Conservation (phyloP, 2,329 filamentous ascomycete genomes). For the Macrophomina pseudophaseolina region DNA sequence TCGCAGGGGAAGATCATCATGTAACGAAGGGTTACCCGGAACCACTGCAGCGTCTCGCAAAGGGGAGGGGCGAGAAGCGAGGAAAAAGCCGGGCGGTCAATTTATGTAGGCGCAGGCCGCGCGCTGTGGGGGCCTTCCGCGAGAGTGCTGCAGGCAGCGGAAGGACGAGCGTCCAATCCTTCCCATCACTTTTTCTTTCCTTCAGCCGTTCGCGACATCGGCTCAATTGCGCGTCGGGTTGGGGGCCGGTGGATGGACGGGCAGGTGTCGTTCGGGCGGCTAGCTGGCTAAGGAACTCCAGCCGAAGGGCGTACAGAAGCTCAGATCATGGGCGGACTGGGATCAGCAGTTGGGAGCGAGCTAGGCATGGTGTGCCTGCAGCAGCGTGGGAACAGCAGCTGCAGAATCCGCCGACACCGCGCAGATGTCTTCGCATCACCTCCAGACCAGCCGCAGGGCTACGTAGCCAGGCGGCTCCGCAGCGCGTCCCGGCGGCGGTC, state of each 20-base stretch:
- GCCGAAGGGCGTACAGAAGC: neutral
- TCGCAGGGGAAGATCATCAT: neutral
- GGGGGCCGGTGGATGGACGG: neutral
- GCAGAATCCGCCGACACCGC: neutral
- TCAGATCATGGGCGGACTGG: neutral
- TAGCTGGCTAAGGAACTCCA: neutral
- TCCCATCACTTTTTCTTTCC: neutral
- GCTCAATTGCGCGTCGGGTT: slow-evolving; percentile 13
- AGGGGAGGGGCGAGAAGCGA: too few species aligned
- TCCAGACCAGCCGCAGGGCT: neutral
- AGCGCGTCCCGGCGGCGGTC: neutral
- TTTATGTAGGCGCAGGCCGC: too few species aligned
- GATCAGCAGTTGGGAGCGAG: slow-evolving; percentile 13
- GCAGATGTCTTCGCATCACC: neutral
- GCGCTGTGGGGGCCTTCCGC: too few species aligned
- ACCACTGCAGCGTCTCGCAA: too few species aligned
- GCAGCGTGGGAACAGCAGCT: neutral
- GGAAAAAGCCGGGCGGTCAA: too few species aligned
- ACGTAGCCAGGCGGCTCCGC: neutral
- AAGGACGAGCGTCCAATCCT: neutral
- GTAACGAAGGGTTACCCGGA: neutral
- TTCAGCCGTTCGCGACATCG: neutral
- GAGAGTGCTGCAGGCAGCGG: neutral
- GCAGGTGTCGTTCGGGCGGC: neutral
- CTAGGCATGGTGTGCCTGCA: slow-evolving; percentile 11